Percentiles rank a stretch among this genome's conserved stretches.
These are phyloP conservation scores for Elongisporangium prolatum DNA, from an alignment of 352 stramenopile genomes.

Conservation along the genomic window DNA sequence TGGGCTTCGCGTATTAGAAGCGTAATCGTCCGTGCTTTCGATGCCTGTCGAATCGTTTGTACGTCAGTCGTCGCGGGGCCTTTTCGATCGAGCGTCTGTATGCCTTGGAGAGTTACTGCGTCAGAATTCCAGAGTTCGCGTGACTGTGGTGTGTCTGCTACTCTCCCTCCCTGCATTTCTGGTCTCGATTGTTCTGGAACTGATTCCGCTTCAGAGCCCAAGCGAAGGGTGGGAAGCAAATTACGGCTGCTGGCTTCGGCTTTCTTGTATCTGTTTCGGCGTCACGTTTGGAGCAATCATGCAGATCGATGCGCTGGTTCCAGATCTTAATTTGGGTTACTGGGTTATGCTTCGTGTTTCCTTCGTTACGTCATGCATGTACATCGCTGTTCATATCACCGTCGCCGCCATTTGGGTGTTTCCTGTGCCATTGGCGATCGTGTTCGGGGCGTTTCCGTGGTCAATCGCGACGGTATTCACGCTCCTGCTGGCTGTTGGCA, in stretches of 20 bases:
- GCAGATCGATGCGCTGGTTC: no score
- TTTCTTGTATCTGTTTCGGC: no score
- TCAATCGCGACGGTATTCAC: neutral
- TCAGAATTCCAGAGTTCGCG: constrained; percentile 1
- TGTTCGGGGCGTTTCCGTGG: neutral
- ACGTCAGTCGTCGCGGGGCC: constrained; percentile 16
- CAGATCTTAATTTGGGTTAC: no score
- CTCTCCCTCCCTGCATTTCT: constrained; percentile 10
- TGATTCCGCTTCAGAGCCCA: constrained; percentile 14
- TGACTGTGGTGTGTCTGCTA: constrained; percentile 8
- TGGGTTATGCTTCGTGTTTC: no score
- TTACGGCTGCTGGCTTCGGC: constrained; percentile 17
- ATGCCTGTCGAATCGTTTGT: constrained; percentile 12
- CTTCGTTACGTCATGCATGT: constrained; percentile 3
- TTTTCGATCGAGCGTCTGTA: constrained; percentile 18
- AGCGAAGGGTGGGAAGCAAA: constrained; percentile 16
- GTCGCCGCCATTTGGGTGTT: constrained; percentile 11
- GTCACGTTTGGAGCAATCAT: no score
- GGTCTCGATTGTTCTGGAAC: constrained; percentile 10
- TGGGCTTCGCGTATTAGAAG: no score
- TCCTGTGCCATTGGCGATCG: constrained; percentile 11
- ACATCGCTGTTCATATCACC: constrained; percentile 7
- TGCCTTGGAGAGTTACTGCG: constrained; percentile 14
- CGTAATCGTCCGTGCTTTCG: no score
- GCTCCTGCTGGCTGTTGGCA: neutral